phyloP scores from a whole-genome alignment of 257 asterid species.

The Fraxinus cuspidata region DNA sequence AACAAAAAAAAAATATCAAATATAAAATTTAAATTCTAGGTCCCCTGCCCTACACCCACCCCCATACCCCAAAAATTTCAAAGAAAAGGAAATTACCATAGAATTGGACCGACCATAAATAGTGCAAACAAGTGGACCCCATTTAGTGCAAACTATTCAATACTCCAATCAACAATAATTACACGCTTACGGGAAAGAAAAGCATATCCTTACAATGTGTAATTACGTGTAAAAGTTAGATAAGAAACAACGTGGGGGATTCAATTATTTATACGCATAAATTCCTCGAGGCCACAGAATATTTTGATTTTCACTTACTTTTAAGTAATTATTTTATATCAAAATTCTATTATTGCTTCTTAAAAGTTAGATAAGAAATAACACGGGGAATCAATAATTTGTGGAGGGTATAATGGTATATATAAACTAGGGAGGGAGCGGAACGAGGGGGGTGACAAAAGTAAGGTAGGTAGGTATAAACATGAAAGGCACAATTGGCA shows the following conservation, averaged over 20 bases:
- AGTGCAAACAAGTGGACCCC: slow-evolving; percentile 42
- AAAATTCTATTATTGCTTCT: too few species aligned
- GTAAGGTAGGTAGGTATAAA: neutral
- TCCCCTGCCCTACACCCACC: neutral
- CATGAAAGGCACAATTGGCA: slow-evolving; percentile 18
- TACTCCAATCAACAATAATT: slow-evolving; percentile 49
- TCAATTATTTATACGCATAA: neutral
- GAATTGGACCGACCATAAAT: slow-evolving; percentile 44
- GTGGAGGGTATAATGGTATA: slow-evolving; percentile 35
- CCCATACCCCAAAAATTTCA: neutral
- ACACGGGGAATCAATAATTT: too few species aligned
- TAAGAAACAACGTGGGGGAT: slow-evolving; percentile 24
- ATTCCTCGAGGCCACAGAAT: too few species aligned
- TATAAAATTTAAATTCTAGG: neutral
- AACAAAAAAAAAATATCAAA: neutral
- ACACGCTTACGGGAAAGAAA: neutral
- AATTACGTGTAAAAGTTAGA: slow-evolving; percentile 42
- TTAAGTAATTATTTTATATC: too few species aligned
- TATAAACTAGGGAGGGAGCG: too few species aligned
- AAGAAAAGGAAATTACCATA: slow-evolving; percentile 28
- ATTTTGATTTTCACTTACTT: too few species aligned
- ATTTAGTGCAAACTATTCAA: slow-evolving; percentile 49
- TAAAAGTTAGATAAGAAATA: too few species aligned
- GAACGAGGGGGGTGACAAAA: neutral
- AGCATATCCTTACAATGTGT: neutral